A percentile compares a stretch with the other conserved stretches of the same genome.
These are phyloP conservation scores for Panaeolus papilionaceus DNA, from an alignment of 768 basidiomycete genomes.

Conservation along the genomic window DNA sequence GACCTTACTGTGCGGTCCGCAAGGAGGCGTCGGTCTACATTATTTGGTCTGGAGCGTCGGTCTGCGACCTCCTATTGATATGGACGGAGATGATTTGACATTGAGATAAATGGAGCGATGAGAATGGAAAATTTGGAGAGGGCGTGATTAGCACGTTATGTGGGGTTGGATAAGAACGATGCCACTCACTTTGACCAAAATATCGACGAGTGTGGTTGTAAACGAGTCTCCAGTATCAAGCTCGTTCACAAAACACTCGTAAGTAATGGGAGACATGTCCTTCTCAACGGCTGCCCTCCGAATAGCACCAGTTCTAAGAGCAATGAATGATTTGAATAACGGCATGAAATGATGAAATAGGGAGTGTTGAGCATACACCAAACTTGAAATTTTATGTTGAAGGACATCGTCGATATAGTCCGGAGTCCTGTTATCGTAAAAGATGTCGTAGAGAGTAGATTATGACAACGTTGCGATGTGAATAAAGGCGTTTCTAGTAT, in stretches of 20 bases:
- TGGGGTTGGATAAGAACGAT: neutral
- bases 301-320: constrained; percentile 70
- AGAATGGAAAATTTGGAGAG: neutral
- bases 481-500: neutral
- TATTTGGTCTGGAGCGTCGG: constrained; percentile 59
- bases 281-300: constrained; percentile 72
- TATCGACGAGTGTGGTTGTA: constrained; percentile 75
- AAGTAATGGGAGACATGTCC: constrained; percentile 66
- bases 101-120: constrained; percentile 2
- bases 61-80: constrained; percentile 74
- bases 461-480: constrained; percentile 16
- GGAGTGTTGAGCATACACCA: constrained; percentile 63
- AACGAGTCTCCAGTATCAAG: constrained; percentile 83
- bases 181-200: constrained; percentile 74
- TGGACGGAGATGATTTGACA: neutral
- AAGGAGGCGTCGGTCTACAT: constrained; percentile 65
- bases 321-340: constrained; percentile 13
- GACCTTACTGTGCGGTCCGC: constrained; percentile 71
- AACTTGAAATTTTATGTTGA: constrained; percentile 72
- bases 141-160: neutral
- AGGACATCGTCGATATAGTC: constrained; percentile 78
- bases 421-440: constrained; percentile 57
- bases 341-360: neutral
- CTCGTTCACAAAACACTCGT: constrained; percentile 78
- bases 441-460: neutral